phyloP scores from a whole-genome alignment of 2,329 filamentous ascomycete genomes.

The Fusarium sp. region DNA sequence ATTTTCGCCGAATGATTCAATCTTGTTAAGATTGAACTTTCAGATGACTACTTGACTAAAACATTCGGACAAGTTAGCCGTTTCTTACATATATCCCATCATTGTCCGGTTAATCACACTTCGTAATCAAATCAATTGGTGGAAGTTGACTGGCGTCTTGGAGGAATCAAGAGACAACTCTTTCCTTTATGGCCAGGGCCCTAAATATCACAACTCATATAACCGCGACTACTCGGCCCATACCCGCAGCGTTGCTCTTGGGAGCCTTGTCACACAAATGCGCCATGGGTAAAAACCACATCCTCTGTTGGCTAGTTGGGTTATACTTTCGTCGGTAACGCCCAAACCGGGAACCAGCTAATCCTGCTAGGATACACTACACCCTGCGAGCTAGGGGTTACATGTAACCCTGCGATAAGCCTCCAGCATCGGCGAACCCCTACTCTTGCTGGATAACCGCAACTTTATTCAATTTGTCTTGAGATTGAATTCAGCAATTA shows the following conservation, averaged over 20 bases:
- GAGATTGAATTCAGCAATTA: conserved; percentile 17
- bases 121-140: conserved; percentile 30
- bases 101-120: not conserved
- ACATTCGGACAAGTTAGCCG: not conserved
- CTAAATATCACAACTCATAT: conserved; percentile 22
- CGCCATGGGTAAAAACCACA: conserved; percentile 4
- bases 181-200: conserved; percentile 28
- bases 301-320: not conserved
- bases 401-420: conserved; percentile 32
- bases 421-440: conserved; percentile 26
- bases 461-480: conserved; percentile 30
- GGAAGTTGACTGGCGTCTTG: conserved; percentile 26
- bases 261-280: conserved; percentile 21
- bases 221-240: conserved; percentile 27
- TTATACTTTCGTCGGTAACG: conserved; percentile 16
- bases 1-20: not conserved
- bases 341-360: conserved; percentile 32
- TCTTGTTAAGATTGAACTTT: conserved; percentile 4
- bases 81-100: not conserved
- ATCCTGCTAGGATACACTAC: conserved; percentile 27
- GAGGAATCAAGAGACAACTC: conserved; percentile 10
- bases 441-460: conserved; percentile 28
- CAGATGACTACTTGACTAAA: not conserved
- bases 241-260: conserved; percentile 27
- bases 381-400: conserved; percentile 26